A percentile compares a stretch with the other conserved stretches of the same genome.
Evolutionary conservation across 164 flowering plant genomes (phyloP).

Genomic region (Magnolia changhungtana): DNA sequence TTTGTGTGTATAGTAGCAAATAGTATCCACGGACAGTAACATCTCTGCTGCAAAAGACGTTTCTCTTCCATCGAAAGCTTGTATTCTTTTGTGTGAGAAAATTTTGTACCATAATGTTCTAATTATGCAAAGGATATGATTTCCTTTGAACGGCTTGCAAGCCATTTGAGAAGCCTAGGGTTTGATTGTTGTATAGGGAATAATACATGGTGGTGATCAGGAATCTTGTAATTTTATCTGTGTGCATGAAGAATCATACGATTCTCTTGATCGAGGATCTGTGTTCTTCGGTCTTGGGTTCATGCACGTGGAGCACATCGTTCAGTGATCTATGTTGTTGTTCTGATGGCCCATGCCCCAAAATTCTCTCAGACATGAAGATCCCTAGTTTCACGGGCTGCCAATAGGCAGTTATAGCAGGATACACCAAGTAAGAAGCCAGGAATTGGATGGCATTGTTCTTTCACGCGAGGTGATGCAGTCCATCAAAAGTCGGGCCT

Average conservation of each 20-base stretch:
- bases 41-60: background rate
- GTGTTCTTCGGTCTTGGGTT: no score
- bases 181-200: no score
- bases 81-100: conserved; percentile 25
- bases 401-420: no score
- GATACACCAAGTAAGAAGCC: no score
- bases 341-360: no score
- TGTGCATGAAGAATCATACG: background rate
- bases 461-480: no score
- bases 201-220: background rate
- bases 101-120: conserved; percentile 15
- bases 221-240: background rate
- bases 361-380: no score
- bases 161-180: background rate
- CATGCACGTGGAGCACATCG: no score
- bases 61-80: background rate
- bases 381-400: no score
- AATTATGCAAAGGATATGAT: conserved; percentile 4
- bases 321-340: no score
- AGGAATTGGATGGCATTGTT: no score
- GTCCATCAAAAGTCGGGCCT: no score
- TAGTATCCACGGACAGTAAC: background rate
- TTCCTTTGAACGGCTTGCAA: background rate
- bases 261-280: background rate
- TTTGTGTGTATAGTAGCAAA: conserved; percentile 29